Evolutionary conservation across 805 yeast species (phyloP), one percentile per base, ranked within the genome.

Genomic region (Starmerella powellii): DNA sequence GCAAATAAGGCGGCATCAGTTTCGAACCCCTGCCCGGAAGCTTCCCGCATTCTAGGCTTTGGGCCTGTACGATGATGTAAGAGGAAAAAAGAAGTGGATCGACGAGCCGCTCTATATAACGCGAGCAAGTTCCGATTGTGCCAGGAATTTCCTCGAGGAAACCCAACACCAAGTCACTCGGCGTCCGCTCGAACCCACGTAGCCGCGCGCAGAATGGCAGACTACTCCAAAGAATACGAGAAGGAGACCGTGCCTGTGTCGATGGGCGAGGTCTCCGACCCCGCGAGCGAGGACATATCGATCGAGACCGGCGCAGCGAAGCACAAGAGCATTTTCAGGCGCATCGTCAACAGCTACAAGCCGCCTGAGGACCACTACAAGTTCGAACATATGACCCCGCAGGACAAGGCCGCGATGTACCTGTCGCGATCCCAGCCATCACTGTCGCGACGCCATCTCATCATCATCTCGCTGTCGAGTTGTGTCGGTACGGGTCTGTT

Each of bases 381-480:
- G 21, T 49, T 38, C 18, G 26, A 20, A 10, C 32, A 44, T 16
- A 40, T 53, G 44, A 33, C 50, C 23, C 42, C 40, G 32, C 56
- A 50, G 23, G 55, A 53, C 35, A 43, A 40, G 34, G 56, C 57
- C 3, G 38, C 40, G 37, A 44, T 37, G 52, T 53, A 36, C 44
- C 54, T 40, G 39, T 67, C 46, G 63, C 62, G 39, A 55, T 69
- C 45, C 64, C 69, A 48, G 71, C 80, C 37, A 60, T 30, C 40
- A 23, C 45, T 53, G 13, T 38, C 46, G 23, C 46, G 49, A 31
- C 43, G 85, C 40, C 85, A 78, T 55, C 68, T 77, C 48, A 69
- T 76, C 42, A 75, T 79, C 80, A 75, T 79, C 56, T 80, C 91
- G 49, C 74, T 83, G 50, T 93, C 91, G 51, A 88, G 91, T 51